Conservation (phyloP, 306 rosid genomes). For the Sesbania bispinosa region DNA sequence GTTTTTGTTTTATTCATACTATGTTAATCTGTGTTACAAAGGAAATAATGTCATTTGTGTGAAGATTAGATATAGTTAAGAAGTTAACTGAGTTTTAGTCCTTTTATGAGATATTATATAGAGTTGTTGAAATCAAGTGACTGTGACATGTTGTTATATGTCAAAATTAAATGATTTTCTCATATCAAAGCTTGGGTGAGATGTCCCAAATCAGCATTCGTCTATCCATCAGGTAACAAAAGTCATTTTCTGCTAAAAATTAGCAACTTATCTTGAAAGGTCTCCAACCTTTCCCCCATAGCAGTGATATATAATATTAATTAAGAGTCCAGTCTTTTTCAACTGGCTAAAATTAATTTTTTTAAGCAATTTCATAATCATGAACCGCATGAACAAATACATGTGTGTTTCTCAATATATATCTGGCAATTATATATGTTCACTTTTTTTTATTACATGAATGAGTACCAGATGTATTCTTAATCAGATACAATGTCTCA, state of each 20-base stretch:
- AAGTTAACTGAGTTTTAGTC: slow-evolving; percentile 32
- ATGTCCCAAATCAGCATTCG: slow-evolving; percentile 35
- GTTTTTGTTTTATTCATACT: slow-evolving; percentile 33
- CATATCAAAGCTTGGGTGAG: slow-evolving; percentile 44
- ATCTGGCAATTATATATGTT: not conserved
- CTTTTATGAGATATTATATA: too few relatives aligned
- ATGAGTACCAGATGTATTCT: too few relatives aligned
- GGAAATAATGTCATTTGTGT: slow-evolving; percentile 24
- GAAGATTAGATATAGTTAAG: too few relatives aligned
- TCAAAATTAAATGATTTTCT: slow-evolving; percentile 31
- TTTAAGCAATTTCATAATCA: slow-evolving; percentile 22
- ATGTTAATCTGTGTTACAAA: slow-evolving; percentile 37
- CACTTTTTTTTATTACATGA: too few relatives aligned
- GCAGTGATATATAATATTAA: not conserved
- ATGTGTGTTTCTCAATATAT: not conserved
- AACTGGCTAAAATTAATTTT: not conserved
- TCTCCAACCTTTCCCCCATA: slow-evolving; percentile 53
- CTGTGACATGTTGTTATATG: slow-evolving; percentile 22
- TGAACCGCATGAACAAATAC: not conserved
- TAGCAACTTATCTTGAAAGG: slow-evolving; percentile 49
- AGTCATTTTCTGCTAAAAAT: slow-evolving; percentile 33
- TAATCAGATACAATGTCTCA: too few relatives aligned
- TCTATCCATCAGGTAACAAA: slow-evolving; percentile 22
- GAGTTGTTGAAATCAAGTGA: slow-evolving; percentile 23
- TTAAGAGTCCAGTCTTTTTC: slow-evolving; percentile 30